phyloP scores from a whole-genome alignment of 2,329 filamentous ascomycete species.

The Cytospora paraplurivora region DNA sequence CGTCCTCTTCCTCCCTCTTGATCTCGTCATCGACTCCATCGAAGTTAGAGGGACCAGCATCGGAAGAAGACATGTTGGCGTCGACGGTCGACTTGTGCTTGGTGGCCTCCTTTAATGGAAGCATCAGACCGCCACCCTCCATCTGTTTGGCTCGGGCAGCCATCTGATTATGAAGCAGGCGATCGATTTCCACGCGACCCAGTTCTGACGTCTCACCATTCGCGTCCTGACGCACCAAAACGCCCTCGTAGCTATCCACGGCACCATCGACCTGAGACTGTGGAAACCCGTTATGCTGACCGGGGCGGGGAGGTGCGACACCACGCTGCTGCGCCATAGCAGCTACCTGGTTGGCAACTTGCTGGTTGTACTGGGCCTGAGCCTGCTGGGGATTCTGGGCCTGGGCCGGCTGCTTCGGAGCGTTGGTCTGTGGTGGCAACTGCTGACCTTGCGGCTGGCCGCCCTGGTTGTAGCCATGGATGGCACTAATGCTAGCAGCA shows the following conservation, averaged over 20 bases:
- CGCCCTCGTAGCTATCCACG: constrained; percentile 58
- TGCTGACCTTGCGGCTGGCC: constrained; percentile 36
- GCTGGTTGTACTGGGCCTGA: constrained; percentile 39
- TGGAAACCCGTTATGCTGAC: constrained; percentile 43
- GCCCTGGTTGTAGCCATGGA: constrained; percentile 49
- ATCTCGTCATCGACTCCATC: constrained; percentile 58
- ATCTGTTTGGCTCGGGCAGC: constrained; percentile 66
- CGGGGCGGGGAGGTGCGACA: constrained; percentile 26
- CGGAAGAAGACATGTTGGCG: constrained; percentile 32
- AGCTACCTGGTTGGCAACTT: constrained; percentile 38
- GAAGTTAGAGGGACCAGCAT: constrained; percentile 49
- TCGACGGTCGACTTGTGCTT: constrained; percentile 39
- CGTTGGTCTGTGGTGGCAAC: constrained; percentile 32
- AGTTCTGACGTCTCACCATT: constrained; percentile 57
- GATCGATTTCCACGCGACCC: constrained; percentile 66
- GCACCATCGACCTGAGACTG: constrained; percentile 76
- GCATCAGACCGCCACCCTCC: constrained; percentile 76
- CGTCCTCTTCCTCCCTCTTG: constrained; percentile 69
- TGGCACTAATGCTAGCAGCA: constrained; percentile 66
- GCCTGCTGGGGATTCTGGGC: constrained; percentile 25
- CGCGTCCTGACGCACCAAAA: constrained; percentile 60
- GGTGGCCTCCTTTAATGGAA: constrained; percentile 64
- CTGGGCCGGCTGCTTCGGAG: constrained; percentile 31
- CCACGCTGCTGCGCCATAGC: constrained; percentile 35
- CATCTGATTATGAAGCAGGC: constrained; percentile 69